A percentile compares a stretch with the other conserved stretches of the same genome.
Conservation (phyloP, 1,139 yeast species). For the Ogataea hybrid region DNA sequence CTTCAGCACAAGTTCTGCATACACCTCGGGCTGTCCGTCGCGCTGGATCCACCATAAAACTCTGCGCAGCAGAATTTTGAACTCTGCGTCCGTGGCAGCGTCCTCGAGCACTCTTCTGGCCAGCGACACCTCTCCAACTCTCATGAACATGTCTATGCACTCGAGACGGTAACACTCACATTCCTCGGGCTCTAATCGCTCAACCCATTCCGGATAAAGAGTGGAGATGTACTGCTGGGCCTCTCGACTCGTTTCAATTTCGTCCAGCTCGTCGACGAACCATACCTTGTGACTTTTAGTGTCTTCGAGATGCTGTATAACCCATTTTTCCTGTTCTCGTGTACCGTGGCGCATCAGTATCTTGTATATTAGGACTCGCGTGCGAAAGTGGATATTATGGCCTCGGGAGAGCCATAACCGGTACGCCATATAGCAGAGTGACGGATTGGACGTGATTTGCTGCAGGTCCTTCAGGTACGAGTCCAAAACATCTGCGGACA, state of each 20-base stretch:
- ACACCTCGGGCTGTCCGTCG: conserved; percentile 13
- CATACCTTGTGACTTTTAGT: conserved; percentile 11
- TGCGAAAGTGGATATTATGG: conserved; percentile 17
- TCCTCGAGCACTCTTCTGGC: conserved; percentile 10
- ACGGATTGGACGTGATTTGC: conserved; percentile 21
- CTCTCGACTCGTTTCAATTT: conserved; percentile 12
- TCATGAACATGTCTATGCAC: conserved; percentile 9
- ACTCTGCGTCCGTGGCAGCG: conserved; percentile 10
- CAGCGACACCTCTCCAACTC: conserved; percentile 15
- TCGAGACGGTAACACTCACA: conserved; percentile 1
- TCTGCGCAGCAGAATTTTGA: conserved; percentile 3
- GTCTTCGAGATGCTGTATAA: conserved; percentile 16
- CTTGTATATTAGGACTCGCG: conserved; percentile 25
- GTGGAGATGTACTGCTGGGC: conserved; percentile 4
- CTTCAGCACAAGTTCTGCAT: conserved; percentile 13
- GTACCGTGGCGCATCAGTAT: conserved; percentile 18
- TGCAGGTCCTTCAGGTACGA: conserved; percentile 19
- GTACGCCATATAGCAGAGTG: conserved; percentile 24
- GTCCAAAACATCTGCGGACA: conserved; percentile 21
- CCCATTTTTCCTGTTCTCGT: conserved; percentile 24
- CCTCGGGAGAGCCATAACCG: conserved; percentile 26
- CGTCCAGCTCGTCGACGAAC: conserved; percentile 14
- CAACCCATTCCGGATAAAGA: conserved; percentile 5
- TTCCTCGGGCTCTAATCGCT: conserved; percentile 8
- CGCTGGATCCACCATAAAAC: conserved; percentile 9